These are phyloP conservation scores for Cyathus striatus DNA, from an alignment of 768 basidiomycete genomes.

Conservation along the genomic window DNA sequence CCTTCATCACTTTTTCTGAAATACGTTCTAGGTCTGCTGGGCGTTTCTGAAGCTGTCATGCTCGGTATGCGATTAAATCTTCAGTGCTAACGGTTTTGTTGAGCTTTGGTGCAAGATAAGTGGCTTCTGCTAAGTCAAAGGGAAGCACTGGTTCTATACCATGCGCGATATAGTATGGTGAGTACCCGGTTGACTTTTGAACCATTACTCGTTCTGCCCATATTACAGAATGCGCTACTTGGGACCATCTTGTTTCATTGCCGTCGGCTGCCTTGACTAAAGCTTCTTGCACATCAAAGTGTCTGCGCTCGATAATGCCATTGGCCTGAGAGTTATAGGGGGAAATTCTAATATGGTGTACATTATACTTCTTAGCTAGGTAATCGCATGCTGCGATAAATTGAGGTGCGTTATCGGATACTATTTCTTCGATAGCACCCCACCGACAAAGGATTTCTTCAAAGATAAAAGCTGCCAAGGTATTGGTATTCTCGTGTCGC, in stretches of 20 bases:
- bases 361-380: conserved; percentile 1
- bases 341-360: conserved; percentile 28
- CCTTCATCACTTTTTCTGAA: not conserved
- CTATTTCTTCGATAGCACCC: conserved; percentile 22
- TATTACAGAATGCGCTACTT: conserved; percentile 4
- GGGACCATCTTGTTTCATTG: conserved; percentile 14
- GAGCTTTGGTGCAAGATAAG: conserved; percentile 11
- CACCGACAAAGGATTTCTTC: conserved; percentile 11
- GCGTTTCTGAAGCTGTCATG: not conserved
- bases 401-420: conserved; percentile 20
- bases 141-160: conserved; percentile 15
- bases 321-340: conserved; percentile 28
- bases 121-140: conserved; percentile 19
- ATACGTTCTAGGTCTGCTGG: not conserved
- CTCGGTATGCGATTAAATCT: not conserved
- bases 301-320: conserved; percentile 18
- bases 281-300: conserved; percentile 9
- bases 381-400: not conserved
- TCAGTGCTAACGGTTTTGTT: not conserved
- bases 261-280: conserved; percentile 7
- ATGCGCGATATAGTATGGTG: conserved; percentile 13
- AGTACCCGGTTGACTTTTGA: conserved; percentile 9
- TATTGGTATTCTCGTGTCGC: conserved; percentile 5
- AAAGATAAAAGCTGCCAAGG: conserved; percentile 9
- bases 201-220: conserved; percentile 10